Conservation (phyloP, 1,284 basidiomycete species). For the Apiotrichum laibachii region DNA sequence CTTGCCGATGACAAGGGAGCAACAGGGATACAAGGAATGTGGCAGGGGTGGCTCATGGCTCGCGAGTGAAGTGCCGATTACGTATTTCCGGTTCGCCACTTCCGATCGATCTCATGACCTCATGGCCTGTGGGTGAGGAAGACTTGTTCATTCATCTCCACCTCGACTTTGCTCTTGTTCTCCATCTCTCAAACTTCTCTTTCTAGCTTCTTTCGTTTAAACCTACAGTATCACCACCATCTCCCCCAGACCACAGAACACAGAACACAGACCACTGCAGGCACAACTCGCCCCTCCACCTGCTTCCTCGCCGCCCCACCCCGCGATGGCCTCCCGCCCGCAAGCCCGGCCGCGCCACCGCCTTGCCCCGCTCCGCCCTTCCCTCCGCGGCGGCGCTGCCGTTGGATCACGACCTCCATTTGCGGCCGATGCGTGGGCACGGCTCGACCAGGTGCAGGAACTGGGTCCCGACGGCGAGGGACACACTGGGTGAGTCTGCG, state of each 20-base stretch:
- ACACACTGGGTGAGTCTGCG: slow-evolving; percentile 39
- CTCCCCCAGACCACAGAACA: too few species aligned
- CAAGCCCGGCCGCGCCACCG: background rate
- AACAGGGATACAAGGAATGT: background rate
- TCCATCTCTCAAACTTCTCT: too few species aligned
- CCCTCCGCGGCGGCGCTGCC: background rate
- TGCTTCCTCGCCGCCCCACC: background rate
- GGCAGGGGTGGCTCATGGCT: too few species aligned
- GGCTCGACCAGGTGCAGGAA: slow-evolving; percentile 41
- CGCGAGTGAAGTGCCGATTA: too few species aligned
- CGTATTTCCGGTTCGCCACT: too few species aligned
- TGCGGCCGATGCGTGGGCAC: slow-evolving; percentile 29
- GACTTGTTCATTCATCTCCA: too few species aligned
- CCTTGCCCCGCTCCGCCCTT: background rate
- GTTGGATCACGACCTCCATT: background rate
- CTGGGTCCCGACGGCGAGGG: slow-evolving; percentile 33
- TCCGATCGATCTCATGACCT: too few species aligned
- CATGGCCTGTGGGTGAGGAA: too few species aligned
- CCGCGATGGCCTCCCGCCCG: background rate
- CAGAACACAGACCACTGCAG: too few species aligned
- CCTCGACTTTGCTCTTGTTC: too few species aligned
- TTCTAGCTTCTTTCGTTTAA: too few species aligned
- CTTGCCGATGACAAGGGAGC: slow-evolving; percentile 6
- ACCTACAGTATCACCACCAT: too few species aligned
- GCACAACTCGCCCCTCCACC: background rate